Evolutionary conservation across 1,139 yeast genomes (phyloP), one percentile per base, ranked within the genome.

Genomic region (Suhomyces bribrorum): DNA sequence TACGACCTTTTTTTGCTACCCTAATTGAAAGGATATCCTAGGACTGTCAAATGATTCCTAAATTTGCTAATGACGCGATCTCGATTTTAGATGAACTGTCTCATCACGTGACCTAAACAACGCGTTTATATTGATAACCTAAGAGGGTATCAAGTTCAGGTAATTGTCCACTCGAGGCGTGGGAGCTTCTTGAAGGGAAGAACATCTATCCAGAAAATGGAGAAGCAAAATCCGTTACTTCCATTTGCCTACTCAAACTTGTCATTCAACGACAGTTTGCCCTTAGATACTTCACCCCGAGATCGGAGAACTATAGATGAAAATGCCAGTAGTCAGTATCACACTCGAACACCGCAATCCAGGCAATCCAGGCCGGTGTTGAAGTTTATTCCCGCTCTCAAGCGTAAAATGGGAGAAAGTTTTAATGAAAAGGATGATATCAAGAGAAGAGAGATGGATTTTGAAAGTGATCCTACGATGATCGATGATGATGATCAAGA

Each of bases 371-470:
- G 41, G 33, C 69, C 70, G 3, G 36, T 45, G 5, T 43, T 64
- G 26, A 40, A 38, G 26, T 42, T 53, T 23, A 57, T 59, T 1
- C 76, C 76, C 5, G 59, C 62, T 13, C 58, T 72, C 47, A 72
- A 72, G 41, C 57, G 77, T 39, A 66, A 69, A 38, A 64, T 67
- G 71, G 76, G 76, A 0, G 74, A 60, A 25, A 67, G 74, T 51
- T 72, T 72, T 47, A 69, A 69, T 36, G 76, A 72, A 37, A 69
- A 69, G 36, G 75, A 69, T 48, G 69, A 72, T 40, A 47, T 69
- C 17, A 72, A 72, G 40, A 55, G 74, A 43, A 51, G 68, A 31
- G 73, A 59, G 11, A 45, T 52, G 25, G 59, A 46, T 24, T 31
- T 40, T 20, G 45, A 37, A 5, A 41, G 46, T 16, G 50, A 47